These are phyloP conservation scores for Austropuccinia psidii DNA, from an alignment of 1,284 basidiomycete genomes.

Conservation along the genomic window DNA sequence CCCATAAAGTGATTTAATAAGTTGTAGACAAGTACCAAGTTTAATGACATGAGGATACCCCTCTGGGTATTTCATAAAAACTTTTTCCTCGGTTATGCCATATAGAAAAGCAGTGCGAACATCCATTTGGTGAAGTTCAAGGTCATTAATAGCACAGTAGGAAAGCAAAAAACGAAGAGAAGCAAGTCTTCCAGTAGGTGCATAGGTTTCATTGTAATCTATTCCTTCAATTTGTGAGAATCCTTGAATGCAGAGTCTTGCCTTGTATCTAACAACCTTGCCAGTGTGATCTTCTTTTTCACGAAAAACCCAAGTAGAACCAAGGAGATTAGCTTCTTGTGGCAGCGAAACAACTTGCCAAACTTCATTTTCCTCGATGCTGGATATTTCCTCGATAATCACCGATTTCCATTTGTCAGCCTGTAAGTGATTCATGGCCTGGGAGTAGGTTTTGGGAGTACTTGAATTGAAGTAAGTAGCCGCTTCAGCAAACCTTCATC, in stretches of 20 bases:
- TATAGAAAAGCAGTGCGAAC: neutral
- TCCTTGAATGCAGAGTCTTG: neutral
- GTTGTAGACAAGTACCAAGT: neutral
- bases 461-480: no score
- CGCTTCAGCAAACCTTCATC: no score
- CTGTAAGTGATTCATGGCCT: neutral
- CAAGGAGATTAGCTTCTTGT: neutral
- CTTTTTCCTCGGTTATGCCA: slow-evolving; percentile 12
- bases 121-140: neutral
- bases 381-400: neutral
- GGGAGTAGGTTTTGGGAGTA: neutral
- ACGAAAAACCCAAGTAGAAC: neutral
- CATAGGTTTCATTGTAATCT: neutral
- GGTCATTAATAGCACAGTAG: neutral
- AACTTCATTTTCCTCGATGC: neutral
- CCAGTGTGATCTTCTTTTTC: neutral
- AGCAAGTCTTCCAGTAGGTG: neutral
- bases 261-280: neutral
- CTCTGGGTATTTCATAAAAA: neutral
- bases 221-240: neutral
- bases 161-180: neutral
- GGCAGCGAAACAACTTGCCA: neutral
- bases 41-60: neutral
- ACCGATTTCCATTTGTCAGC: neutral
- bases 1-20: slow-evolving; percentile 8